phyloP scores from a whole-genome alignment of 1,284 basidiomycete species.

The Peniophora sp. region DNA sequence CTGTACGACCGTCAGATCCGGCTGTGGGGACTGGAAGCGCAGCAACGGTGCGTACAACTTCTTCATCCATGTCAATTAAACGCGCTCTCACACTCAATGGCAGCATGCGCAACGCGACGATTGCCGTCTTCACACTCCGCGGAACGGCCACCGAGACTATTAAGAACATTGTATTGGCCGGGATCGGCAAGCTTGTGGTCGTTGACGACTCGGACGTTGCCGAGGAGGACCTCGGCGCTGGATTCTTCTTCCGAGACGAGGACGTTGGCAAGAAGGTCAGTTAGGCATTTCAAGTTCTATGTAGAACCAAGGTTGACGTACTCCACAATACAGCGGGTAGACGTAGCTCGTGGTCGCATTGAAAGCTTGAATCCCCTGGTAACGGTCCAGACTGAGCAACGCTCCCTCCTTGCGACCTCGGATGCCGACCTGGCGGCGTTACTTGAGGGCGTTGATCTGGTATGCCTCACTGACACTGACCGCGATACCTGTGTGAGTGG shows the following conservation, averaged over 20 bases:
- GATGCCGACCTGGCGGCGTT: slow-evolving; percentile 51
- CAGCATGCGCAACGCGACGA: slow-evolving; percentile 91
- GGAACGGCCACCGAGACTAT: slow-evolving; percentile 93
- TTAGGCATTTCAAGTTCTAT: not conserved
- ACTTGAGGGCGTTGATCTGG: slow-evolving; percentile 64
- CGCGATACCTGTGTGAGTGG: slow-evolving; percentile 60
- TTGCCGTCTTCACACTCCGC: slow-evolving; percentile 76
- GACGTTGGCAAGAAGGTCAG: slow-evolving; percentile 84
- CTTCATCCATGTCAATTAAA: slow-evolving; percentile 13
- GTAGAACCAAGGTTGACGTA: not conserved
- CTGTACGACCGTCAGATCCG: slow-evolving; percentile 97
- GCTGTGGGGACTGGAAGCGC: slow-evolving; percentile 95
- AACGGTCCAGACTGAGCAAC: slow-evolving; percentile 52
- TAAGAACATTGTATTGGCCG: slow-evolving; percentile 86
- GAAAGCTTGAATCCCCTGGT: slow-evolving; percentile 91
- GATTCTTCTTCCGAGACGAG: slow-evolving; percentile 91
- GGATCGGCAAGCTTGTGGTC: slow-evolving; percentile 66
- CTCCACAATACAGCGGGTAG: slow-evolving; percentile 55
- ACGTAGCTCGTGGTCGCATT: slow-evolving; percentile 78
- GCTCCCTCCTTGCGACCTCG: slow-evolving; percentile 40
- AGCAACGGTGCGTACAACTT: slow-evolving; percentile 61
- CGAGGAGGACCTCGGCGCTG: slow-evolving; percentile 81
- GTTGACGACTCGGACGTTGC: slow-evolving; percentile 55
- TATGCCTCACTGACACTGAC: slow-evolving; percentile 77
- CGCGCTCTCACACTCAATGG: slow-evolving; percentile 3